phyloP scores from a whole-genome alignment of 2,329 filamentous ascomycete species.

The Fusarium protoensiforme region DNA sequence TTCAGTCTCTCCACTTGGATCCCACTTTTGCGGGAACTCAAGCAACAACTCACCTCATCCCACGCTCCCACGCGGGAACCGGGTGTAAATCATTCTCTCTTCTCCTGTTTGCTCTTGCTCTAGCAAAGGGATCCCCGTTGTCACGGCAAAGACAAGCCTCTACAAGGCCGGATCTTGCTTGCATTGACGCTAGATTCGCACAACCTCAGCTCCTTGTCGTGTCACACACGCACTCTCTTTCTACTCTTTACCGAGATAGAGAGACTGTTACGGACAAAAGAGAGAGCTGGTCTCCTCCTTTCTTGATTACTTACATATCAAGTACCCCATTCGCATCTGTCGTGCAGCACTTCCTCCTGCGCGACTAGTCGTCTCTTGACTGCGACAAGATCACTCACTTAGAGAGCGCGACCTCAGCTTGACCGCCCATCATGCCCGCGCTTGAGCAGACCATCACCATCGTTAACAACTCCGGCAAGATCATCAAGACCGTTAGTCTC shows the following conservation, averaged over 20 bases:
- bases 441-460: slow-evolving; percentile 83
- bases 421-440: slow-evolving; percentile 49
- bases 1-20: slow-evolving; percentile 30
- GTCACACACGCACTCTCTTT: background rate
- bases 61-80: slow-evolving; percentile 29
- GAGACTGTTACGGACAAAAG: slow-evolving; percentile 16
- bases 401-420: slow-evolving; percentile 21
- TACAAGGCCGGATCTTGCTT: slow-evolving; percentile 17
- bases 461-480: slow-evolving; percentile 90
- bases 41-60: slow-evolving; percentile 18
- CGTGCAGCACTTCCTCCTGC: background rate
- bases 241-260: slow-evolving; percentile 16
- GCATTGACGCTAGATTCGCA: slow-evolving; percentile 18
- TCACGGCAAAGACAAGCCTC: slow-evolving; percentile 15
- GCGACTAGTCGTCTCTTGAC: slow-evolving; percentile 3
- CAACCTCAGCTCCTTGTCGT: slow-evolving; percentile 12
- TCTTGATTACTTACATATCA: background rate
- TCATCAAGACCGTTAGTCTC: slow-evolving; percentile 82
- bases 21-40: slow-evolving; percentile 19
- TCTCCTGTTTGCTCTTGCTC: slow-evolving; percentile 6
- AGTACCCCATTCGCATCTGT: background rate
- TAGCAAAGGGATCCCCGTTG: slow-evolving; percentile 32
- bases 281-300: slow-evolving; percentile 41
- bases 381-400: background rate
- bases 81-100: slow-evolving; percentile 34